Base-by-base conservation (phyloP, 371 early-diverging fungal species). In the Rhizopus arrhizus region DNA sequence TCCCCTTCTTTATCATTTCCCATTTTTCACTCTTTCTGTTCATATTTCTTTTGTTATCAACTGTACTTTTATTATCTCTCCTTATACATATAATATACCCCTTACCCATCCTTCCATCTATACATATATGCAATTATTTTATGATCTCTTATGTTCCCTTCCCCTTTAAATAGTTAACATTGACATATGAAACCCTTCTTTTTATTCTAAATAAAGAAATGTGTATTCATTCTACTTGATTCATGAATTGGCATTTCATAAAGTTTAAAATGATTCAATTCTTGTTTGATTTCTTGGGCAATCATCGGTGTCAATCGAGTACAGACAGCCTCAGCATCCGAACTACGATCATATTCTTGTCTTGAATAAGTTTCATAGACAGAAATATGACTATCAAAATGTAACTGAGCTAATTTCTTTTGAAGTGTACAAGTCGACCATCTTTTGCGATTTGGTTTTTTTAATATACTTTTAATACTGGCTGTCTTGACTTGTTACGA, bases 171-270 rank as follows among this genome's bases (percentile, higher is more conserved):
- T 36, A 36, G 6, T 11, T 9, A 0, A 36, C 36, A 36, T 11
- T 9, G 36, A 36, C 36, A 36, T 36, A 36, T 9, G 22, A 22
- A 22, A 22, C 22, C 22, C 22, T 22, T 22, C 22, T 22, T 22
- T 22, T 52, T 53, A 7, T 41, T 46, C 57, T 48, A 69, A 41
- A 65, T 43, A 61, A 91, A 88, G 53, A 83, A 88, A 63, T 90
- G 91, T 28, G 91, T 90, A 69, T 88, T 70, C 1, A 68, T 52
- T 32, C 81, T 85, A 58, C 89, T 88, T 31, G 81, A 80, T 61
- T 87, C 82, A 66, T 91, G 91, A n/a, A 91, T 89, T 15, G 68
- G 69, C 90, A 91, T 89, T 67, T 91, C 91, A 48, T 82, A 74
- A 49, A 84, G 66, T 70, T 91, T 91, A 75, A 79, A 91, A 40